Evolutionary conservation across 306 rosid genomes (phyloP).

Genomic region (Fragaria vesca): DNA sequence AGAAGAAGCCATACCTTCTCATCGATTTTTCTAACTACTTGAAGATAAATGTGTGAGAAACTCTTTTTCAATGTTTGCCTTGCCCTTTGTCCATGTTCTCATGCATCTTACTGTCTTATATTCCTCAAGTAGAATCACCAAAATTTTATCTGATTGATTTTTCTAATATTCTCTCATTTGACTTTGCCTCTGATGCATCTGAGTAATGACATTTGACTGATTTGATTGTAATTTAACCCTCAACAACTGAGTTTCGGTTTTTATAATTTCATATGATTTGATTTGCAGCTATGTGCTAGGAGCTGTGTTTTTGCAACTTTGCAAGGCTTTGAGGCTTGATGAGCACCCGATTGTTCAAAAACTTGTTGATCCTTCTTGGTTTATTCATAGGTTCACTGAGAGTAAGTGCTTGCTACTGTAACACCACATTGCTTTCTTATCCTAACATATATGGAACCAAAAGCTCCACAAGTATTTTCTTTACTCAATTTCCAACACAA

Average conservation of each 20-base stretch:
- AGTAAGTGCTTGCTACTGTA: conserved; percentile 42
- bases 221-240: conserved; percentile 6
- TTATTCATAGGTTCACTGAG: conserved; percentile 56
- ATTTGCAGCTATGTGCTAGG: conserved; percentile 72
- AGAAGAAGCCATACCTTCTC: conserved; percentile 72
- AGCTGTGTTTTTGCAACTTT: conserved; percentile 81
- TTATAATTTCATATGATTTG: conserved; percentile 7
- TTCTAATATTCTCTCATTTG: background rate
- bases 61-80: conserved; percentile 1
- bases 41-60: conserved; percentile 67
- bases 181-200: background rate
- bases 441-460: background rate
- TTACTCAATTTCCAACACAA: background rate
- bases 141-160: background rate
- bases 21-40: conserved; percentile 78
- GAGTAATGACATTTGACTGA: background rate
- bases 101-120: background rate
- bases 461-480: background rate
- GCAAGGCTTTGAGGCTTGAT: conserved; percentile 61
- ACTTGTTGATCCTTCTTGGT: conserved; percentile 85
- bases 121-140: background rate
- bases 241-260: conserved; percentile 18
- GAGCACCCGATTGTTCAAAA: conserved; percentile 75
- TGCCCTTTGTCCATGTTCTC: background rate
- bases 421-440: background rate